Conservation (phyloP, 2,329 filamentous ascomycete species). For the Fusarium compactum region DNA sequence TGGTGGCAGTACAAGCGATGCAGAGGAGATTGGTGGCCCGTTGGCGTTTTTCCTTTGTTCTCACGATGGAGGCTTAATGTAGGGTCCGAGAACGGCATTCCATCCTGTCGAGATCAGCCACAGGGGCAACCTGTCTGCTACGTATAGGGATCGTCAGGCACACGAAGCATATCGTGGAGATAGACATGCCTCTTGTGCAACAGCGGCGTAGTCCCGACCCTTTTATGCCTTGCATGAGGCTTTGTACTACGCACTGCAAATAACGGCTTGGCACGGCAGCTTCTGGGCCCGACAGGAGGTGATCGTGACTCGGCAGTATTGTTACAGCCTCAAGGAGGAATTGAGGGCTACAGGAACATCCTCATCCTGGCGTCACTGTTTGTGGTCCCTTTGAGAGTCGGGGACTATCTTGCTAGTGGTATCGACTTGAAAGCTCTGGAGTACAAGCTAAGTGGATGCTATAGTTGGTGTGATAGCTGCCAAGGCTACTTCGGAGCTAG, state of each 20-base stretch:
- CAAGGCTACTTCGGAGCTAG: not conserved
- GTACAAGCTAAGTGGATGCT: not conserved
- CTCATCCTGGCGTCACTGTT: not conserved
- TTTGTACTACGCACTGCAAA: not conserved
- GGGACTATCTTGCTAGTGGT: not conserved
- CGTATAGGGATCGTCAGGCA: conserved; percentile 28
- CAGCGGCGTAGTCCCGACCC: not conserved
- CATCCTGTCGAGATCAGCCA: not conserved
- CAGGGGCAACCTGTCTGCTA: not conserved
- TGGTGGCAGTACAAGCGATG: conserved; percentile 18
- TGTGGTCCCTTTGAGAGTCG: not conserved
- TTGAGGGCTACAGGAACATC: not conserved
- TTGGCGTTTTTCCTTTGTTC: conserved; percentile 9
- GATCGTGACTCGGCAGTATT: not conserved
- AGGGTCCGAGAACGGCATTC: conserved; percentile 14
- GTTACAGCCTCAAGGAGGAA: not conserved
- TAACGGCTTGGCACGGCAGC: conserved; percentile 19
- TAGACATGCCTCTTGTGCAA: conserved; percentile 12
- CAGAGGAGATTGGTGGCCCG: conserved; percentile 19
- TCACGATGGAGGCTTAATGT: not conserved
- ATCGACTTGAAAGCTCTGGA: not conserved
- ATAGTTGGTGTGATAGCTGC: not conserved
- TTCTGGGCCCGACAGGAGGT: not conserved
- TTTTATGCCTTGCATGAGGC: conserved; percentile 14
- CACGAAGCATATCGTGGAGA: not conserved